Conservation (phyloP, 352 stramenopile genomes). For the Pythium utonaiense region DNA sequence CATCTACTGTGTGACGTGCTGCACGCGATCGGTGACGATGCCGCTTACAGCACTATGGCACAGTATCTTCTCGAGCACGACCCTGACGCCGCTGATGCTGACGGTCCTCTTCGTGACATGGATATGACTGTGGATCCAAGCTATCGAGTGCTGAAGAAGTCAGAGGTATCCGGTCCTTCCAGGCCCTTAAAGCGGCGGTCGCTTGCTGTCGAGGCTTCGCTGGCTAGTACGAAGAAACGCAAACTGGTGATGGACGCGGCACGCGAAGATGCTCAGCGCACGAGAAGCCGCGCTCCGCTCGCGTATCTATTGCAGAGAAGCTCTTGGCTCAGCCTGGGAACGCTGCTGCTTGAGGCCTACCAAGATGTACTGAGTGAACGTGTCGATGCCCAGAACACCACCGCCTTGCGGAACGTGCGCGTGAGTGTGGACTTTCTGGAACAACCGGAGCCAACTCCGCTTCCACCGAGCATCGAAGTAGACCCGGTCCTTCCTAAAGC, state of each 20-base stretch:
- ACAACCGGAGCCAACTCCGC: background rate
- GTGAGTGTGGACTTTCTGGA: conserved; percentile 16
- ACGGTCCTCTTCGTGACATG: background rate
- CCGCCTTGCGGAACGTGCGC: background rate
- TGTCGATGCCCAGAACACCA: background rate
- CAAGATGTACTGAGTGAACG: conserved; percentile 46
- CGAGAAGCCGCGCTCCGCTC: conserved; percentile 10
- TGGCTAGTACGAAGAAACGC: conserved; percentile 29
- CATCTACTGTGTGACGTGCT: conserved; percentile 59
- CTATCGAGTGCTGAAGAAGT: background rate
- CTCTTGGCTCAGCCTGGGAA: conserved; percentile 52
- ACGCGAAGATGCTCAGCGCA: background rate
- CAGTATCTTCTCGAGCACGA: conserved; percentile 43
- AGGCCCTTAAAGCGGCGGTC: conserved; percentile 4
- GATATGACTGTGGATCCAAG: conserved; percentile 1
- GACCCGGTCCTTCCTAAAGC: background rate
- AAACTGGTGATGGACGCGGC: background rate
- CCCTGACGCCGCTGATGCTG: conserved; percentile 15
- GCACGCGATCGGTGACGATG: conserved; percentile 42
- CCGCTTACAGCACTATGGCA: conserved; percentile 44
- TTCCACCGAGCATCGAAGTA: background rate
- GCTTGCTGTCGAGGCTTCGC: background rate
- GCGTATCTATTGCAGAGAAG: conserved; percentile 39
- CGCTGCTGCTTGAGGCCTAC: conserved; percentile 59
- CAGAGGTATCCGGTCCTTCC: too few relatives aligned